phyloP scores from a whole-genome alignment of 2,329 filamentous ascomycete genomes.

The Fusarium xyrophilum region DNA sequence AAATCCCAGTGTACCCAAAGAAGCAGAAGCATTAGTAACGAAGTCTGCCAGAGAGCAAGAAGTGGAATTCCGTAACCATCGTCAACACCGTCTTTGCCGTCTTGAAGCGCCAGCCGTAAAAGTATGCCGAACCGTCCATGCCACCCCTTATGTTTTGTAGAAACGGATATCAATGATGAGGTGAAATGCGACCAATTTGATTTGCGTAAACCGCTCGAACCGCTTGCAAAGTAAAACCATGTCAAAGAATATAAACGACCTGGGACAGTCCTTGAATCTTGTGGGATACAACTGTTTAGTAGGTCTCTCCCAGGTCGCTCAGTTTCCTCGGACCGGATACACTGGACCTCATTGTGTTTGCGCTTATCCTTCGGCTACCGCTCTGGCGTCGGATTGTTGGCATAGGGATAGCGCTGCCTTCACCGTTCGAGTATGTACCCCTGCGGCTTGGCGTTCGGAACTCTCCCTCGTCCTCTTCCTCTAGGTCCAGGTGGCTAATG shows the following conservation, averaged over 20 bases:
- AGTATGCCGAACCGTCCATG: constrained; percentile 33
- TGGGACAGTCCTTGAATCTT: constrained; percentile 14
- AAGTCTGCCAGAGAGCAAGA: constrained; percentile 37
- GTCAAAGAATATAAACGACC: constrained; percentile 27
- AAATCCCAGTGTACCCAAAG: constrained; percentile 39
- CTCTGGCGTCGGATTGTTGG: constrained; percentile 55
- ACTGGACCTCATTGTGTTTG: constrained; percentile 46
- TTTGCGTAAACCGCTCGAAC: constrained; percentile 33
- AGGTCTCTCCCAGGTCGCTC: constrained; percentile 62
- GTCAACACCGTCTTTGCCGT: constrained; percentile 42
- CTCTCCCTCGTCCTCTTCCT: constrained; percentile 52
- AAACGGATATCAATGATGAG: constrained; percentile 35
- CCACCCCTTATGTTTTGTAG: constrained; percentile 32
- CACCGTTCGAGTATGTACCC: constrained; percentile 60
- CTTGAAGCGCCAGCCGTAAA: constrained; percentile 41
- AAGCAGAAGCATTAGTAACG: constrained; percentile 37
- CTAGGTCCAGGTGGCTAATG: constrained; percentile 61
- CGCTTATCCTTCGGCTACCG: constrained; percentile 51
- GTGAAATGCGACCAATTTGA: constrained; percentile 34
- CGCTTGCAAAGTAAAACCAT: constrained; percentile 36
- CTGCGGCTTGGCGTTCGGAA: constrained; percentile 62
- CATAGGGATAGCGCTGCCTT: constrained; percentile 57
- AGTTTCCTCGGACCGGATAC: constrained; percentile 50
- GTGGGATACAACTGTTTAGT: constrained; percentile 45
- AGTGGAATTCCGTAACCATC: constrained; percentile 42